Percentiles rank a stretch among this genome's conserved stretches.
These are phyloP conservation scores for Incumbomyces delicatus DNA, from an alignment of 2,329 filamentous ascomycete genomes.

Conservation along the genomic window DNA sequence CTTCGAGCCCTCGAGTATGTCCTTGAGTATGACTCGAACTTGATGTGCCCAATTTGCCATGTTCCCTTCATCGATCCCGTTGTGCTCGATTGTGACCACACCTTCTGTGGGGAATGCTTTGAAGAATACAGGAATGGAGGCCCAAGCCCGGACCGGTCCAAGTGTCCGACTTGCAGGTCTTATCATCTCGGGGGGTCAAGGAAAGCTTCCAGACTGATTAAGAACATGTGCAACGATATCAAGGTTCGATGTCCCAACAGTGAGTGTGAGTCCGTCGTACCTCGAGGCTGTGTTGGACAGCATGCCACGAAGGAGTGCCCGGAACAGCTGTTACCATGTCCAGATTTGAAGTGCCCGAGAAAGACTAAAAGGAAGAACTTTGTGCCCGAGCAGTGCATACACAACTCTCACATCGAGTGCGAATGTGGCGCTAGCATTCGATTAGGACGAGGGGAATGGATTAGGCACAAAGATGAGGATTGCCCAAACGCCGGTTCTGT, in stretches of 20 bases:
- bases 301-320: constrained; percentile 54
- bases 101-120: constrained; percentile 53
- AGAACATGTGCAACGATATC: constrained; percentile 54
- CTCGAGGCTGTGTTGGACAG: constrained; percentile 47
- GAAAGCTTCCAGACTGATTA: constrained; percentile 45
- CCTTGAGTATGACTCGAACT: constrained; percentile 46
- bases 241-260: constrained; percentile 50
- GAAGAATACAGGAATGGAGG: constrained; percentile 26
- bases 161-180: constrained; percentile 50
- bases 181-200: constrained; percentile 29
- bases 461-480: constrained; percentile 20
- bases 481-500: constrained; percentile 13
- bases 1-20: constrained; percentile 50
- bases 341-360: constrained; percentile 40
- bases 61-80: constrained; percentile 52
- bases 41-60: constrained; percentile 56
- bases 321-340: constrained; percentile 45
- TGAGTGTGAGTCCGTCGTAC: constrained; percentile 45
- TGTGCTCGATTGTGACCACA: constrained; percentile 51
- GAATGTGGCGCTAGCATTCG: constrained; percentile 20
- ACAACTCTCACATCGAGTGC: constrained; percentile 19
- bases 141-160: constrained; percentile 16
- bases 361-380: constrained; percentile 47
- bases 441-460: constrained; percentile 18
- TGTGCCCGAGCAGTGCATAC: constrained; percentile 18